Base-by-base conservation (phyloP, 805 yeast genomes). In the Hanseniaspora vineae region DNA sequence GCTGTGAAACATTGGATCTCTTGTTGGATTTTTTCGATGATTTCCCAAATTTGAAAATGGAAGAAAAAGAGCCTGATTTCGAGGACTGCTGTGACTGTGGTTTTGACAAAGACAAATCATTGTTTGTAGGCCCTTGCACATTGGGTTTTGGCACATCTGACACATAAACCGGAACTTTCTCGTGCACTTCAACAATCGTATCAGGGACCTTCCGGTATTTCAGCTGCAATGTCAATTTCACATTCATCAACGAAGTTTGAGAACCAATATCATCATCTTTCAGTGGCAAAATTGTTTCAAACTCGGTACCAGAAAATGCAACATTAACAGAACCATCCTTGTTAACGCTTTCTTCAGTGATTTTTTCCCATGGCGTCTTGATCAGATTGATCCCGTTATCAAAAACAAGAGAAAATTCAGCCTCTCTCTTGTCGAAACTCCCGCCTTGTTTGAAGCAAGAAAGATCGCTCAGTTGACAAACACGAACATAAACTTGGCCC, bases 321-420 rank as follows among this genome's bases (percentile, higher is more conserved):
- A 48, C 17, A 17, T 17, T 10, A n/a, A 37, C 17, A 17, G 19
- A 10, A n/a, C 40, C 19, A 37, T 37, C 19, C 8, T 37, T 3
- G 19, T 37, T 37, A 3, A n/a, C 17, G 11, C 12, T n/a, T 18
- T 37, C 40, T 4, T 15, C 10, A n/a, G 40, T 55, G 17, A 49
- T 55, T 2, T 14, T 14, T 14, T 14, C 54, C 60, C 72, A 69
- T 9, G 80, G 75, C 0, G 95, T 86, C 35, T 79, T 75, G 44
- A 85, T 74, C 49, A 84, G 75, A 59, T 88, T 94, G 35, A 78
- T 77, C 5, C 95, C 95, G 59, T 87, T 88, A 60, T 87, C 96
- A 44, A 67, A 56, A 9, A 77, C 73, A 17, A 79, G 53, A 46
- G 73, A 70, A 58, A 77, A 72, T 48, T 70, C 67, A 1, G 77